Base-by-base conservation (phyloP, 169 alveolate species). In the Eimeria necatrix region DNA sequence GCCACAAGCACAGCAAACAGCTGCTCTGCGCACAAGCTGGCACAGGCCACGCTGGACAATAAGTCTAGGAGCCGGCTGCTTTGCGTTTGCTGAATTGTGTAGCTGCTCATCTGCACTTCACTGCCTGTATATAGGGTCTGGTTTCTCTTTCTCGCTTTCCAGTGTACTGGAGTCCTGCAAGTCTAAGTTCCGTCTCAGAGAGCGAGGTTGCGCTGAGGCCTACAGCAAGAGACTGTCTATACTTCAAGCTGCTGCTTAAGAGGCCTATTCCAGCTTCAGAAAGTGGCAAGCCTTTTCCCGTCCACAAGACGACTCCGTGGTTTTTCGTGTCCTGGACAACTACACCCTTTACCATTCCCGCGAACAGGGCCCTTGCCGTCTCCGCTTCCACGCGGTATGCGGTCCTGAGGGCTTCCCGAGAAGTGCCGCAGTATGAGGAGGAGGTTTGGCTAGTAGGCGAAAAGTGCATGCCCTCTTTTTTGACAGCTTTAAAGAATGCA, bases 261-360 rank as follows among this genome's bases (percentile, higher is more conserved):
- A 59, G 60, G 51, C 92, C 92, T 9, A 76, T 46, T 16, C 60
- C 92, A 59, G 56, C 60, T 9, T 18, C 64, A 0, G 92, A 84
- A 18, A 51, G 52, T 7, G 49, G 1, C 61, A 14, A 32, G 59
- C 49, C 61, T 24, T 18, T 41, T 16, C 20, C 59, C 48, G 41
- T 1, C 3, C 64, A 3, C 6, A 85, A 20, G 46, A 51, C 12
- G 2, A 22, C 18, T 61, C 92, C 92, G 9, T 85, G 92, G 92
- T 85, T 49, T 78, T 60, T 97, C 60, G 96, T 96, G 51, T 93
- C 96, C 46, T 97, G 97, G 97, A 96, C 98, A 10, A 97, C 97
- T 53, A 87, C 95, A 48, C 97, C 97, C 12, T 97, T 97, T 96
- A 97, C 98, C 10, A 71, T 97, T 51, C 97, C 97, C 10, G 98